Conservation (phyloP, 495 filamentous ascomycete genomes). For the Melanomma pulvis-pyrius region DNA sequence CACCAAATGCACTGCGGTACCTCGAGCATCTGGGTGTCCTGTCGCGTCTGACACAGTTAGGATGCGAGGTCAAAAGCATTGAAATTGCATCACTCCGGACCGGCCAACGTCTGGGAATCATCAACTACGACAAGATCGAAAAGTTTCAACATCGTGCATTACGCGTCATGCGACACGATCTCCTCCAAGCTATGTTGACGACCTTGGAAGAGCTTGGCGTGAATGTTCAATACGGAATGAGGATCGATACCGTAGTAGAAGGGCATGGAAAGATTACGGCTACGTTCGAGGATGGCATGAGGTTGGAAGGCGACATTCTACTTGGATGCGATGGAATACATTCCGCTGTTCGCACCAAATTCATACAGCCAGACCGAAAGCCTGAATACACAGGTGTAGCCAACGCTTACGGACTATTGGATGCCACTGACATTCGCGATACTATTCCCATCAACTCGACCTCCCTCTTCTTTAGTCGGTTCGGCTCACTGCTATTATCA, state of each 20-base stretch:
- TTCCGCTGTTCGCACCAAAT: slow-evolving; percentile 28
- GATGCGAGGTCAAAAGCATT: slow-evolving; percentile 25
- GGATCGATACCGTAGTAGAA: slow-evolving; percentile 3
- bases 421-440: slow-evolving; percentile 1
- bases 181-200: slow-evolving; percentile 21
- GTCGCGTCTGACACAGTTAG: neutral
- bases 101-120: slow-evolving; percentile 15
- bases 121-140: slow-evolving; percentile 27
- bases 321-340: slow-evolving; percentile 36
- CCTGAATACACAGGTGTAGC: slow-evolving; percentile 33
- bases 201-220: slow-evolving; percentile 22
- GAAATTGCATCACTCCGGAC: slow-evolving; percentile 31
- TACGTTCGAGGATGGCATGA: slow-evolving; percentile 19
- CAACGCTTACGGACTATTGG: slow-evolving; percentile 19
- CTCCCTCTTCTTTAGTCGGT: slow-evolving; percentile 11
- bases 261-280: slow-evolving; percentile 12
- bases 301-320: slow-evolving; percentile 22
- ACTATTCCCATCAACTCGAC: slow-evolving; percentile 24
- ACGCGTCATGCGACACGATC: slow-evolving; percentile 21
- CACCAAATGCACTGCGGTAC: slow-evolving; percentile 32
- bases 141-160: slow-evolving; percentile 29
- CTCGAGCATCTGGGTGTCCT: slow-evolving; percentile 29
- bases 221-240: slow-evolving; percentile 26
- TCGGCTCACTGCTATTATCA: slow-evolving; percentile 18
- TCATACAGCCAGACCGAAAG: slow-evolving; percentile 31